Base-by-base conservation (phyloP, 257 asterid genomes). In the Salvia rosmarinus region DNA sequence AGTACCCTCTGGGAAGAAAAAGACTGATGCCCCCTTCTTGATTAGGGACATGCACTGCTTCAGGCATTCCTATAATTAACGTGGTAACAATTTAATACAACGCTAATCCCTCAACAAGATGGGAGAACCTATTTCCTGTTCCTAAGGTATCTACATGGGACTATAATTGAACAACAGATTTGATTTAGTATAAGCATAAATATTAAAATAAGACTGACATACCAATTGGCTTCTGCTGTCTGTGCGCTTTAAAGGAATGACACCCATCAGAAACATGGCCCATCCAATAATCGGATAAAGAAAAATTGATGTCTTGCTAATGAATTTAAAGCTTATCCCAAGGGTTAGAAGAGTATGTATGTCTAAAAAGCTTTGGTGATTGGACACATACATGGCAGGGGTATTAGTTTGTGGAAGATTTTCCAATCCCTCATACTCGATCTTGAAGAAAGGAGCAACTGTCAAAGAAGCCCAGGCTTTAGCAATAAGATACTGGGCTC, bases 1-100 rank as follows among this genome's bases (percentile, higher is more conserved):
- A 78, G 99, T 95, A 42, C 99, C 99, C 82, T 95, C 99, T 0
- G 99, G 97, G 76, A 95, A 95, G 92, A 95, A 88, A 80, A 88
- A 89, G 49, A 95, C 87, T 9, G 99, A 95, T 63, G 97, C 96
- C 70, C 99, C 99, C 82, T 91, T 88, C 80, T 84, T 91, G 76
- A 91, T 63, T 77, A 95, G 83, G 34, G 86, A 82, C 65, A 88
- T 88, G 86, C 99, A 95, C 66, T 84, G 86, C 81, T 84, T 95
- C 57, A 95, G 84, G 81, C 99, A 95, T 40, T 91, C 99, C 99
- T 95, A 64, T 78, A 77, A 39, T 60, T 44, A 40, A 44, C 65
- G 61, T 50, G 12, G 49, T 37, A 77, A 56, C 20, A 59, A 61
- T 68, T 68, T 61, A 78, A 62, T 40, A 50, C 44, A 34, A 13